These are phyloP conservation scores for Durio zibethinus DNA, from an alignment of 345 rosid species.

Conservation along the genomic window DNA sequence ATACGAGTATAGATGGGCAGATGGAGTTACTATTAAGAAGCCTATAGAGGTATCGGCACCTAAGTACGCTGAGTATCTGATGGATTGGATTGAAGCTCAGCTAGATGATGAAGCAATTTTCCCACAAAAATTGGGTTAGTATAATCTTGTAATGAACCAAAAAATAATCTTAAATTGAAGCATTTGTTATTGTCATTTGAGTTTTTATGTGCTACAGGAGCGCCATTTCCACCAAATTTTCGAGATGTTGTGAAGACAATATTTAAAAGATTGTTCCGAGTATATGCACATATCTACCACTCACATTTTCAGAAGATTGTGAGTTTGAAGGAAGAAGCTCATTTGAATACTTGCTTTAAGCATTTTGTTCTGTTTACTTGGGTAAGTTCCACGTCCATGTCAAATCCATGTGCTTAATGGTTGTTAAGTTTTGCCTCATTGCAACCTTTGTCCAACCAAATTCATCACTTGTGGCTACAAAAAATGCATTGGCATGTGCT, in stretches of 20 bases:
- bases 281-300: slow-evolving; percentile 71
- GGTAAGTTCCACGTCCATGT: slow-evolving; percentile 28
- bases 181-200: not conserved
- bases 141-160: not conserved
- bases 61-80: slow-evolving; percentile 61
- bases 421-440: not conserved
- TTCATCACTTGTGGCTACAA: not conserved
- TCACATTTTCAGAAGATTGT: slow-evolving; percentile 73
- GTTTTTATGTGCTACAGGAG: slow-evolving; percentile 28
- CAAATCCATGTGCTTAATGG: not conserved
- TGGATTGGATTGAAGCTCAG: slow-evolving; percentile 72
- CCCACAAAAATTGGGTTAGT: slow-evolving; percentile 58
- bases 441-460: not conserved
- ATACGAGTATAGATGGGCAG: slow-evolving; percentile 77
- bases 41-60: slow-evolving; percentile 81
- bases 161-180: not conserved
- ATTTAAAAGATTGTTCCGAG: slow-evolving; percentile 60
- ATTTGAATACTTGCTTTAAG: slow-evolving; percentile 71
- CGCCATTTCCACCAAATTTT: slow-evolving; percentile 57
- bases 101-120: slow-evolving; percentile 64
- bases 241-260: slow-evolving; percentile 60
- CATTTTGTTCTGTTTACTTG: slow-evolving; percentile 66
- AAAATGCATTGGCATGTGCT: not conserved
- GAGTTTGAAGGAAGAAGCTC: slow-evolving; percentile 70
- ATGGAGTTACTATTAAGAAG: slow-evolving; percentile 64